Conservation (phyloP, 352 stramenopile species). For the Phytophthora boehmeriae region DNA sequence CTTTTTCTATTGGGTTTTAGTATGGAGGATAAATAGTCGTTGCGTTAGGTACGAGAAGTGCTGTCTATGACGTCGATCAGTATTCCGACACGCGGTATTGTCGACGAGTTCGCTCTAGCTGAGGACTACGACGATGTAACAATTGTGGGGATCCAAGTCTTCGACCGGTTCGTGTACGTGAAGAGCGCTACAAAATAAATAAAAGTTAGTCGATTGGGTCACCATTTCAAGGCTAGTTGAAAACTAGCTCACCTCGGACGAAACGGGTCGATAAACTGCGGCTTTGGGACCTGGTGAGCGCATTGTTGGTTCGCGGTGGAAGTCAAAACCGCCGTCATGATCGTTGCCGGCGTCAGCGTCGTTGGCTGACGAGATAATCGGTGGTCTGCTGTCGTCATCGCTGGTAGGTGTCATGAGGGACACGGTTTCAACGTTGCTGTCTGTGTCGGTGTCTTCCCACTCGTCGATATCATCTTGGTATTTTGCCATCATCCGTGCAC, state of each 20-base stretch:
- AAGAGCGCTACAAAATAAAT: slow-evolving; percentile 9
- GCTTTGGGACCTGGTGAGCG: slow-evolving; percentile 1
- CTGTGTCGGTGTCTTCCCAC: slow-evolving; percentile 27
- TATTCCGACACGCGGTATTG: slow-evolving; percentile 7
- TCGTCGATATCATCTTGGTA: slow-evolving; percentile 29
- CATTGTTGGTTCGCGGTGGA: background rate
- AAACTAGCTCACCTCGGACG: slow-evolving; percentile 23
- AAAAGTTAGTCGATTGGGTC: slow-evolving; percentile 3
- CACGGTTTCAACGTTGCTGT: slow-evolving; percentile 45
- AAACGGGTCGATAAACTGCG: slow-evolving; percentile 21
- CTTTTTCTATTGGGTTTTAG: slow-evolving; percentile 3
- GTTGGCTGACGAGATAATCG: slow-evolving; percentile 19
- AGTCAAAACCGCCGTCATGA: slow-evolving; percentile 4
- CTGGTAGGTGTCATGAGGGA: slow-evolving; percentile 40
- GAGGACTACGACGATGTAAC: slow-evolving; percentile 15
- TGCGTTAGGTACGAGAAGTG: no score
- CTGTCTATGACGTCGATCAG: no score
- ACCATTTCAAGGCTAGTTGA: background rate
- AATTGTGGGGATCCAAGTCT: slow-evolving; percentile 3
- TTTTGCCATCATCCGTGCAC: slow-evolving; percentile 23
- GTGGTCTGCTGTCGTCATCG: slow-evolving; percentile 26
- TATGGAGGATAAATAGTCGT: no score
- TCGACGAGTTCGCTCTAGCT: background rate
- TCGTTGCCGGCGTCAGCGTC: slow-evolving; percentile 10
- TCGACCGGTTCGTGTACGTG: slow-evolving; percentile 4